Evolutionary conservation across 352 stramenopile genomes (phyloP).

Genomic region (Peronospora belbahrii): DNA sequence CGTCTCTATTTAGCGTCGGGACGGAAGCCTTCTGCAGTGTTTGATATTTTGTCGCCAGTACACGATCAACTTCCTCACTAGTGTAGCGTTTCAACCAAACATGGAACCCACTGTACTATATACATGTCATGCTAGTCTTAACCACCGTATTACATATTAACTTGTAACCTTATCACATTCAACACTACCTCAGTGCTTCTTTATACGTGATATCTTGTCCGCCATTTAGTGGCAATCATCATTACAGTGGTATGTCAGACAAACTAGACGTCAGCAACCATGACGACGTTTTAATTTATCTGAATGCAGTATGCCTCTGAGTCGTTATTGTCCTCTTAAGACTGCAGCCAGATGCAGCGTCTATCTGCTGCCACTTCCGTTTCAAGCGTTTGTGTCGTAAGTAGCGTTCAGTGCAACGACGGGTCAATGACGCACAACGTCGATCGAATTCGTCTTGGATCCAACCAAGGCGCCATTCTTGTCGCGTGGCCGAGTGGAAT

Average conservation of each 20-base stretch:
- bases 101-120: too few species aligned
- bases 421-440: constrained; percentile 18
- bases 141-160: too few species aligned
- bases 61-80: background rate
- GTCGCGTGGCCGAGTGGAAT: constrained; percentile 26
- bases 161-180: too few species aligned
- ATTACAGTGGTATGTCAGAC: too few species aligned
- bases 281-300: background rate
- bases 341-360: background rate
- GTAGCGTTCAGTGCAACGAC: constrained; percentile 18
- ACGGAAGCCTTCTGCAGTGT: too few species aligned
- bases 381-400: constrained; percentile 17
- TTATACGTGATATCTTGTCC: too few species aligned
- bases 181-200: too few species aligned
- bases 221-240: too few species aligned
- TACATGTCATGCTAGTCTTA: too few species aligned
- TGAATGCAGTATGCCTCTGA: background rate
- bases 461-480: constrained; percentile 21
- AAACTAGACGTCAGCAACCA: too few species aligned
- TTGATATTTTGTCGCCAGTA: background rate
- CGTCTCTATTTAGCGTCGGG: too few species aligned
- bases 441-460: constrained; percentile 14
- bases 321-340: background rate
- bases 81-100: background rate
- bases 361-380: constrained; percentile 3